phyloP scores from a whole-genome alignment of 768 basidiomycete species.

The Fistulinella prunicolor region DNA sequence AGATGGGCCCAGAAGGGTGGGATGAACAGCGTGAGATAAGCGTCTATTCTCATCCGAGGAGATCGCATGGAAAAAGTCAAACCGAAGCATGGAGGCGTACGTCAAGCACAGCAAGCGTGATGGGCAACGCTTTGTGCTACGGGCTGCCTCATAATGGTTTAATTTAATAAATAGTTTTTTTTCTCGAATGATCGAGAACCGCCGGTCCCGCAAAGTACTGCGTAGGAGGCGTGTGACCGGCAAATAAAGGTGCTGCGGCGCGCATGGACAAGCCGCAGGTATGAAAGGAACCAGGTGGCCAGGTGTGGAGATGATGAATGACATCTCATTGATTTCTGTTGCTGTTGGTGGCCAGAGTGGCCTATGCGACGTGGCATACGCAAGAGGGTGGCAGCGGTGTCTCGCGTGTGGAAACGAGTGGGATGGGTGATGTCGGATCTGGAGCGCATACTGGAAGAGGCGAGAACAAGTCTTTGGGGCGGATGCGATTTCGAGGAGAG shows the following conservation, averaged over 20 bases:
- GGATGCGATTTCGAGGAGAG: too few species aligned
- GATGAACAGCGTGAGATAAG: slow-evolving; percentile 5
- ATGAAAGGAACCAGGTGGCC: slow-evolving; percentile 1
- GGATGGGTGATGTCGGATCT: neutral
- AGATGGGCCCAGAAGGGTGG: neutral
- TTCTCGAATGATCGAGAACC: slow-evolving; percentile 7
- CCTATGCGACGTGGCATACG: too few species aligned
- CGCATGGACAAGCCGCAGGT: slow-evolving; percentile 10
- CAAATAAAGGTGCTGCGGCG: slow-evolving; percentile 14
- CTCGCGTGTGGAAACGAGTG: too few species aligned
- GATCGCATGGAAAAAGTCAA: slow-evolving; percentile 8
- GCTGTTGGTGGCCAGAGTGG: too few species aligned
- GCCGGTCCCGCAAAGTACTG: slow-evolving; percentile 22
- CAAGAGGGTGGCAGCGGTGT: too few species aligned
- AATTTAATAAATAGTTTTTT: slow-evolving; percentile 4
- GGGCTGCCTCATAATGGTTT: neutral
- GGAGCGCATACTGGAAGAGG: too few species aligned
- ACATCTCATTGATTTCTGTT: too few species aligned
- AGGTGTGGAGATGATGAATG: neutral
- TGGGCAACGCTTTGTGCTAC: slow-evolving; percentile 1
- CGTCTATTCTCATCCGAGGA: slow-evolving; percentile 20
- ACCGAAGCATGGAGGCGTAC: slow-evolving; percentile 7
- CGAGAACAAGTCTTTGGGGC: too few species aligned
- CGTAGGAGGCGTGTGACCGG: slow-evolving; percentile 3
- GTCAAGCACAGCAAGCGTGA: slow-evolving; percentile 16